Base-by-base conservation (phyloP, 1,284 basidiomycete genomes). In the Sanghuangporus sanghuang region DNA sequence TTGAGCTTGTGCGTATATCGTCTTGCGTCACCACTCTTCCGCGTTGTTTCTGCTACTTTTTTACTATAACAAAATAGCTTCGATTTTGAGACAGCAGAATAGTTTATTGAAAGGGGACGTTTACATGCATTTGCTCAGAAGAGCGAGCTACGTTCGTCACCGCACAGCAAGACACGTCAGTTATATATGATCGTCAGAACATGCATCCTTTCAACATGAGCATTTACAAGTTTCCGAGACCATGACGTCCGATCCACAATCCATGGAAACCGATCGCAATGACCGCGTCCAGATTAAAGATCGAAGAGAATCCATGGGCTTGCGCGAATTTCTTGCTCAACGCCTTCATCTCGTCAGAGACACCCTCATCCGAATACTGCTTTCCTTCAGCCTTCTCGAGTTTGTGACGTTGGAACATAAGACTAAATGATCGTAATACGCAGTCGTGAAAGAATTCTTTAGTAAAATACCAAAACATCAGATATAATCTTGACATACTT, bases 351-450 rank as follows among this genome's bases (percentile, higher is more conserved):
- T 83, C 77, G 44, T 75, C 75, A 2, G 90, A 92, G 72, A 92
- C 90, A 49, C 78, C 82, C 18, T 81, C 71, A 56, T 87, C 86
- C 69, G 81, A 84, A 72, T 87, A 85, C 27, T 75, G 71, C 74
- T 89, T 90, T 48, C 86, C 86, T 74, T 93, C 90, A 48, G 83
- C 78, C 71, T 89, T 87, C 77, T 93, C 90, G 57, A 87, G 77
- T 68, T 79, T 85, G 67, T 90, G 85, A 62, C 90, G 81, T 72
- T 87, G 74, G 72, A 88, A 85, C 86, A 90, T 89, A 16, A 84
- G 83, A 72, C 86, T 90, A 54, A 32, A 64, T 27, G 40, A 46
- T 46, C 21, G 49, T 18, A 53, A 38, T 39, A 59, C 60, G 16
- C 67, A 36, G n/a, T 46, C 16, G 6, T 8, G 21, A n/a, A 14